Conservation (phyloP, 2,329 filamentous ascomycete species). For the Ophiocordyceps camponoti-rufipedis region DNA sequence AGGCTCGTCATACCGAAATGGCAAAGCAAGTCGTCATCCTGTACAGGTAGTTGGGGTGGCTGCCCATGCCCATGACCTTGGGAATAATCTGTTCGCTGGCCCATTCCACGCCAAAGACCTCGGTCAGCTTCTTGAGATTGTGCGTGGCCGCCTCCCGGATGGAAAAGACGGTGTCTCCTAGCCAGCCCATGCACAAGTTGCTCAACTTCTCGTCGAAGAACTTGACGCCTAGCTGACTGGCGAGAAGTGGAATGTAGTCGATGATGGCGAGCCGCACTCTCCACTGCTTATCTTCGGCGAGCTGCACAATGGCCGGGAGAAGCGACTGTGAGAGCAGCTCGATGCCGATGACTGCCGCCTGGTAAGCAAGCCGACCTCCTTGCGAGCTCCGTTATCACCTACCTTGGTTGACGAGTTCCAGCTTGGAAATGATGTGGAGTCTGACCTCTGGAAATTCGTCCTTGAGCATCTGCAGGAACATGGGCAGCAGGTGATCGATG, state of each 20-base stretch:
- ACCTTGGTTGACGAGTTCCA: conserved; percentile 95
- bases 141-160: conserved; percentile 94
- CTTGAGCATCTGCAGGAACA: conserved; percentile 99
- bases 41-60: conserved; percentile 97
- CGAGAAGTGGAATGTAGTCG: conserved; percentile 93
- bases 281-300: conserved; percentile 99
- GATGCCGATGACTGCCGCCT: conserved; percentile 70
- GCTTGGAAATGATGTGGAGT: conserved; percentile 98
- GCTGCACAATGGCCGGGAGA: conserved; percentile 88
- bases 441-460: conserved; percentile 97
- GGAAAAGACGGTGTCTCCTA: conserved; percentile 96
- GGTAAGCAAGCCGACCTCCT: too few species aligned
- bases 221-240: conserved; percentile 84
- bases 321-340: conserved; percentile 92
- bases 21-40: conserved; percentile 99
- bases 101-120: conserved; percentile 97
- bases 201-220: conserved; percentile 98
- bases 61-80: conserved; percentile 96
- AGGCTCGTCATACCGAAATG: conserved; percentile 57
- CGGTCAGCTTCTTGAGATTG: conserved; percentile 94
- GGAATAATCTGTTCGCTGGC: conserved; percentile 93
- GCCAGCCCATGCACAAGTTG: conserved; percentile 92
- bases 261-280: conserved; percentile 94
- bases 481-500: conserved; percentile 87
- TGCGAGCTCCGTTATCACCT: conserved; percentile 8